These are phyloP conservation scores for Diaporthe caulivora DNA, from an alignment of 2,329 filamentous ascomycete genomes.

Conservation along the genomic window DNA sequence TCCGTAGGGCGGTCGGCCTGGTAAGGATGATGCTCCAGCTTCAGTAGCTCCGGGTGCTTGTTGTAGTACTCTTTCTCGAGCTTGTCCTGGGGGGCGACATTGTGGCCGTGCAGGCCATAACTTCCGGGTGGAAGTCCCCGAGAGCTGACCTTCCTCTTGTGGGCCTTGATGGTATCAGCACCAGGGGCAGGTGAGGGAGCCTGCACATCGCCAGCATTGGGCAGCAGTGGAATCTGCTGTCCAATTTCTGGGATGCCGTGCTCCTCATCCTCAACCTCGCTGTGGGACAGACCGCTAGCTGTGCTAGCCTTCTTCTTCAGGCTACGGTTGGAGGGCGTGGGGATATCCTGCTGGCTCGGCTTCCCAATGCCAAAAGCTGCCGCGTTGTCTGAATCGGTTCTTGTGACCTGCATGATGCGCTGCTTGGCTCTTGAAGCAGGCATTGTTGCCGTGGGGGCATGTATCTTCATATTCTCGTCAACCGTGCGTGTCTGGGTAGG, in stretches of 20 bases:
- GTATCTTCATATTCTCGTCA: slow-evolving; percentile 83
- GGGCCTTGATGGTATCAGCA: slow-evolving; percentile 58
- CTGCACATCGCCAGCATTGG: slow-evolving; percentile 93
- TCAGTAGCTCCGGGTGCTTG: slow-evolving; percentile 86
- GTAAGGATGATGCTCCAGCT: slow-evolving; percentile 76
- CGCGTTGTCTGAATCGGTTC: slow-evolving; percentile 89
- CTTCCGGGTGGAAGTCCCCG: slow-evolving; percentile 84
- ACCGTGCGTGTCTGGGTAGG: slow-evolving; percentile 83
- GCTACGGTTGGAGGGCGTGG: slow-evolving; percentile 60
- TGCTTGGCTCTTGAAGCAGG: slow-evolving; percentile 85
- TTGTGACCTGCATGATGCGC: slow-evolving; percentile 85
- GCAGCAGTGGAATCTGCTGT: slow-evolving; percentile 92
- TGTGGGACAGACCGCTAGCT: slow-evolving; percentile 62
- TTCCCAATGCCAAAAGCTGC: slow-evolving; percentile 87
- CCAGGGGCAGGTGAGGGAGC: slow-evolving; percentile 84
- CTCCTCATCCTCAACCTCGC: slow-evolving; percentile 75
- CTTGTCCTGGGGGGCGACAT: slow-evolving; percentile 79
- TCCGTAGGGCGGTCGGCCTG: slow-evolving; percentile 72
- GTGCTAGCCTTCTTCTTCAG: slow-evolving; percentile 74
- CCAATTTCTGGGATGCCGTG: slow-evolving; percentile 94
- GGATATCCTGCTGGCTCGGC: slow-evolving; percentile 66
- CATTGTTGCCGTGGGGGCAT: slow-evolving; percentile 90
- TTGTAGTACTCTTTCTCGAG: slow-evolving; percentile 94
- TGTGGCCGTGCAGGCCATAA: slow-evolving; percentile 93
- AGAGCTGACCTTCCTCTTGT: slow-evolving; percentile 79